phyloP scores from a whole-genome alignment of 2,329 filamentous ascomycete species.

The Coniochaeta prunicola region DNA sequence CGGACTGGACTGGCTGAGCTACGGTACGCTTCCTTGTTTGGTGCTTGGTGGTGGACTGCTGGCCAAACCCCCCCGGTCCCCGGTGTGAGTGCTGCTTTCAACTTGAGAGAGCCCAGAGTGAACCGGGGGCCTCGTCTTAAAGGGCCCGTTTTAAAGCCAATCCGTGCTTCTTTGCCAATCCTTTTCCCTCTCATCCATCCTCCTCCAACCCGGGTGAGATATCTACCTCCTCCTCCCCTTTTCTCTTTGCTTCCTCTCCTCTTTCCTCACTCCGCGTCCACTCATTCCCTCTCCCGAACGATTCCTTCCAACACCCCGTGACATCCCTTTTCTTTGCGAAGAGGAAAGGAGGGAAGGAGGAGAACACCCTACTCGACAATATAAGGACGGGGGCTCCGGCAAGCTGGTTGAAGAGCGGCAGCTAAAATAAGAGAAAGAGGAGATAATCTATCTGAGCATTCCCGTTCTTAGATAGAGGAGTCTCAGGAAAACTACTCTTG shows the following conservation, averaged over 20 bases:
- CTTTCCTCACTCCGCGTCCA: slow-evolving; percentile 34
- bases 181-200: slow-evolving; percentile 46
- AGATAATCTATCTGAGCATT: background rate
- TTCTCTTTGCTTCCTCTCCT: slow-evolving; percentile 11
- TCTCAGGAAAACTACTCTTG: background rate
- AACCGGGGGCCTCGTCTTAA: slow-evolving; percentile 32
- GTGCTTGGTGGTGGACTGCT: background rate
- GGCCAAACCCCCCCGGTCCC: background rate
- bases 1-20: background rate
- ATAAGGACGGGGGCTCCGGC: slow-evolving; percentile 15
- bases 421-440: background rate
- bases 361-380: slow-evolving; percentile 17
- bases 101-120: background rate
- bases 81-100: background rate
- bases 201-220: slow-evolving; percentile 38
- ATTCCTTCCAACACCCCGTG: slow-evolving; percentile 33
- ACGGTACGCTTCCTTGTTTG: background rate
- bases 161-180: slow-evolving; percentile 44
- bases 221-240: slow-evolving; percentile 32
- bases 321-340: slow-evolving; percentile 18
- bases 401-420: slow-evolving; percentile 8
- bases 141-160: slow-evolving; percentile 29
- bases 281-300: slow-evolving; percentile 47
- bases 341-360: slow-evolving; percentile 26
- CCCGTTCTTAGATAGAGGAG: slow-evolving; percentile 1